Percentiles rank a stretch among this genome's conserved stretches.
phyloP scores from a whole-genome alignment of 1,139 yeast genomes.

The Taphrina deformans region DNA sequence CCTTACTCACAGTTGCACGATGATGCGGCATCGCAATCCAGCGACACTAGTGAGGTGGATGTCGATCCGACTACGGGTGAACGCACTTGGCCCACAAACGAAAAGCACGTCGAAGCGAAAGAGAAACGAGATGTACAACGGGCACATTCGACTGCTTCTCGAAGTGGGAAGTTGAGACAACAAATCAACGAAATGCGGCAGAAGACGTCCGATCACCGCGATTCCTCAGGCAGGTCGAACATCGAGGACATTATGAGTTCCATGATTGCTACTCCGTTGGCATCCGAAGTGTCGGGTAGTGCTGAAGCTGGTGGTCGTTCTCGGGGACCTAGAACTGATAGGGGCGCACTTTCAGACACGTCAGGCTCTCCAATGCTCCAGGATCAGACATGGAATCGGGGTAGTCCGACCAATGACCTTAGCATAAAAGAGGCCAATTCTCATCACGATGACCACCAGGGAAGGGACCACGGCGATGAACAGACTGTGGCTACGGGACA shows the following conservation, averaged over 20 bases:
- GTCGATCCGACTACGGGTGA: not conserved
- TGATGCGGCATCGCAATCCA: not conserved
- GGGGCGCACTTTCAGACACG: not conserved
- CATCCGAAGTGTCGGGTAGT: conserved; percentile 3
- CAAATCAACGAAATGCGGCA: conserved; percentile 3
- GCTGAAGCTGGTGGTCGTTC: not conserved
- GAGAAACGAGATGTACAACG: not conserved
- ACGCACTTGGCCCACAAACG: conserved; percentile 20
- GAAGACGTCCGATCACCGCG: not conserved
- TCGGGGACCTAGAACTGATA: not conserved
- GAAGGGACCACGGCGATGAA: not conserved
- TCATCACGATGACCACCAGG: not conserved
- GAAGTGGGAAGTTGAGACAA: not conserved
- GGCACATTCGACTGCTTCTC: not conserved
- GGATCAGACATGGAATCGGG: not conserved
- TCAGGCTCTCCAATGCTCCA: not conserved
- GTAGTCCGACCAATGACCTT: not conserved
- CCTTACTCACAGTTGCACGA: not conserved
- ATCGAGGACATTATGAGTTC: conserved; percentile 25
- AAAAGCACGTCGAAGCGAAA: conserved; percentile 5
- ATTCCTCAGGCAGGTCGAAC: conserved; percentile 3
- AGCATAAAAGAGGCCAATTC: not conserved
- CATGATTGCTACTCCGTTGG: conserved; percentile 8
- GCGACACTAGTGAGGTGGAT: conserved; percentile 19
- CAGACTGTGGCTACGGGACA: not conserved